Percentiles rank a stretch among this genome's conserved stretches.
Conservation (phyloP, 1,139 yeast genomes). For the Magnusiomyces suaveolens region DNA sequence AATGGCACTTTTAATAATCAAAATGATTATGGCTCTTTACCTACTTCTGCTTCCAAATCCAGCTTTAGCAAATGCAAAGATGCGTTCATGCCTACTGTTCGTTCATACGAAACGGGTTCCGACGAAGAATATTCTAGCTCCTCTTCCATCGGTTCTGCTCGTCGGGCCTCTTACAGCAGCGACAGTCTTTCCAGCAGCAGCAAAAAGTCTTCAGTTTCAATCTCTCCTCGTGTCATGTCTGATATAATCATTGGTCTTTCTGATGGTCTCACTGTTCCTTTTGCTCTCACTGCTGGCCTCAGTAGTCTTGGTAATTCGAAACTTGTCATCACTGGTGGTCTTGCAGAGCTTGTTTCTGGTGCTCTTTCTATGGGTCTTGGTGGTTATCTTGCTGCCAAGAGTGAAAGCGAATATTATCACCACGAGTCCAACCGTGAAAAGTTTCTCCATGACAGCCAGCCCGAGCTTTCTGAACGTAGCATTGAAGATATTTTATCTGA, state of each 20-base stretch:
- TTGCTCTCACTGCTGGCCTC: constrained; percentile 76
- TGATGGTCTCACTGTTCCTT: constrained; percentile 77
- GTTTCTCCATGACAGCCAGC: constrained; percentile 44
- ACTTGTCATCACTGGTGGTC: constrained; percentile 74
- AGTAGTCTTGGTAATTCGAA: constrained; percentile 63
- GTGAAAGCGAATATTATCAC: constrained; percentile 47
- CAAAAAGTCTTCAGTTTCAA: constrained; percentile 14
- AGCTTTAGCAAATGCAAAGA: constrained; percentile 15
- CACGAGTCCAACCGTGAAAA: constrained; percentile 53
- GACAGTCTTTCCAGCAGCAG: background rate
- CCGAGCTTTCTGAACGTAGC: constrained; percentile 44
- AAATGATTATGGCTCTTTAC: background rate
- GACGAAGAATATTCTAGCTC: constrained; percentile 10
- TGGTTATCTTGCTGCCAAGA: constrained; percentile 72
- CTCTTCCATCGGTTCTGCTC: background rate
- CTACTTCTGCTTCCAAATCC: background rate
- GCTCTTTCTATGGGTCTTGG: constrained; percentile 83
- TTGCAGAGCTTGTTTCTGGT: constrained; percentile 78
- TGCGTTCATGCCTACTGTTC: constrained; percentile 26
- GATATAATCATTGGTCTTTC: constrained; percentile 71
- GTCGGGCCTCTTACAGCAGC: constrained; percentile 13
- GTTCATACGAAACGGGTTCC: constrained; percentile 19
- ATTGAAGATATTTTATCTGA: constrained; percentile 60
- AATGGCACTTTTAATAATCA: background rate
- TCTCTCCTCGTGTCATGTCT: constrained; percentile 55